Evolutionary conservation across 106 monocot genomes (phyloP), one percentile per base, ranked within the genome.

Genomic region (Platanthera guangdongensis): DNA sequence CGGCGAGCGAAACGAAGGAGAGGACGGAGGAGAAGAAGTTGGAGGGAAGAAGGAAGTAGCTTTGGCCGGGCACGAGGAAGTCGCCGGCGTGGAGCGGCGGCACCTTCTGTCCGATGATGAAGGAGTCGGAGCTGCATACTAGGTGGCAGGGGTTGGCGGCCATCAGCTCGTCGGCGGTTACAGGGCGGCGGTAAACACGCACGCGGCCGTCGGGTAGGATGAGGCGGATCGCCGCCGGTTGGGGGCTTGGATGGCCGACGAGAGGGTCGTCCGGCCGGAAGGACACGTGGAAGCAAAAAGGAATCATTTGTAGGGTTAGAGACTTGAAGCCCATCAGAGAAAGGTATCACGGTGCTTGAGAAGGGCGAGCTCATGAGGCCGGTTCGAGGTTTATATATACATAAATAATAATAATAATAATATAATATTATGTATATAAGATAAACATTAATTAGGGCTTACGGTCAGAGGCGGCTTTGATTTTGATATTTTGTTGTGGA

Each of bases 11-110:
- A 75, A 85, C 79, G 82, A 95, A 92, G 79, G 95, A 92, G 82
- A 95, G 95, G 32, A 81, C 81, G 59, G 95, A 89, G 67, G 84
- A 87, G 86, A 95, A 92, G 86, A 92, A 84, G 75, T 85, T 81
- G 16, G 83, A 9, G 2, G 95, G 95, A 45, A 95, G 83, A 76
- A 95, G 84, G 83, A 95, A 87, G 81, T 95, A 95, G 48, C 75
- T 78, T 21, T 90, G 84, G 16, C 95, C 95, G 6, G 81, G 86
- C 21, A 81, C 75, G 55, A 95, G 92, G 11, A 62, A 52, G 16
- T 95, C 95, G 47, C n/a, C 52, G 8, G 79, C 51, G 2, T 78
- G 69, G 16, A 95, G 83, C 2, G 92, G 30, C 1, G 95, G 87
- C 63, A 95, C 81, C 67, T 81, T 84, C 75, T 83, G 82, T 57